A percentile compares a stretch with the other conserved stretches of the same genome.
These are phyloP conservation scores for Vaccinium vitisidaea DNA, from an alignment of 148 eudicot genomes.

Conservation along the genomic window DNA sequence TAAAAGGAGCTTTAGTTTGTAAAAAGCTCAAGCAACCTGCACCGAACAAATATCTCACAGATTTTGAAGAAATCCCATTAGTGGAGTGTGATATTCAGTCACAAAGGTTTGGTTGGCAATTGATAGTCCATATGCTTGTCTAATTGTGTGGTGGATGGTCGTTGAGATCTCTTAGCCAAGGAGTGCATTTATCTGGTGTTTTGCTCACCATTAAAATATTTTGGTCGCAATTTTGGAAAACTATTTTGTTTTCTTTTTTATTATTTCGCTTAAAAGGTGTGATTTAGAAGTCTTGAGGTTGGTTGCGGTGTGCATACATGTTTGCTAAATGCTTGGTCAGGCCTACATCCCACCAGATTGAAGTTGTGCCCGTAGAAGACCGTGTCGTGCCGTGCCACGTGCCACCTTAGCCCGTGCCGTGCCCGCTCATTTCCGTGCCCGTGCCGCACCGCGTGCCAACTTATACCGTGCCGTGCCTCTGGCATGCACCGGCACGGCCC, in stretches of 20 bases:
- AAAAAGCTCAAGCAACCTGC: no score
- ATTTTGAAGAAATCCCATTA: no score
- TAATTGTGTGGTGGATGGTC: not conserved
- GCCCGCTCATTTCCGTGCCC: no score
- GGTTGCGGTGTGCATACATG: not conserved
- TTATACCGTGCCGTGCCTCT: no score
- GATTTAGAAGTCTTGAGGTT: not conserved
- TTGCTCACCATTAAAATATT: not conserved
- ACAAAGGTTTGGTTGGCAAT: no score
- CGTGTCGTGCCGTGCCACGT: no score
- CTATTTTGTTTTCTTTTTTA: not conserved
- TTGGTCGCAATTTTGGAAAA: not conserved
- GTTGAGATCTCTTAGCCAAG: not conserved
- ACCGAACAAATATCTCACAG: no score
- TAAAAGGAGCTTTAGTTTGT: no score
- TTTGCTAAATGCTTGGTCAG: not conserved
- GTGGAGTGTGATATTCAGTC: no score
- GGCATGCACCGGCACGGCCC: no score
- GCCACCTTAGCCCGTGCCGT: no score
- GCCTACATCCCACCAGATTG: not conserved
- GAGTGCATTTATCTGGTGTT: not conserved
- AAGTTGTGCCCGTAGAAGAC: not conserved
- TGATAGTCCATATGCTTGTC: not conserved
- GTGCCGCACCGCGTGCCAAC: no score
- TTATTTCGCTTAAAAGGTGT: not conserved